Conservation (phyloP, 345 rosid genomes). For the Mangifera indica region DNA sequence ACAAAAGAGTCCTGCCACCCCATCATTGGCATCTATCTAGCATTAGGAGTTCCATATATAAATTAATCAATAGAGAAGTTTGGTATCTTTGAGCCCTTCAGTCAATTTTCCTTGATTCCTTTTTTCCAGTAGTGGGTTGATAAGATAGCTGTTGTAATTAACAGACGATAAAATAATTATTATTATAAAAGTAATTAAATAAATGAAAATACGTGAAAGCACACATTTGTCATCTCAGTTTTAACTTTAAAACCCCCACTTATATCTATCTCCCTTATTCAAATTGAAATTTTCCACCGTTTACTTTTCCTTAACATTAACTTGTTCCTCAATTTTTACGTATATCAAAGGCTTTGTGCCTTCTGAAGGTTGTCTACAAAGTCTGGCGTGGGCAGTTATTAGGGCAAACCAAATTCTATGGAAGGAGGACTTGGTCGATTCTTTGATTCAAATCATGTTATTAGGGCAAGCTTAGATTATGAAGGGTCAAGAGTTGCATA, state of each 20-base stretch:
- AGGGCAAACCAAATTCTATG: no score
- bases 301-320: neutral
- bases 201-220: no score
- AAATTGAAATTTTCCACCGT: neutral
- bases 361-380: no score
- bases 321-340: neutral
- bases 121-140: neutral
- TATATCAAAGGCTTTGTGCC: neutral
- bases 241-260: conserved; percentile 9
- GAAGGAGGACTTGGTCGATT: no score
- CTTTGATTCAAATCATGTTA: no score
- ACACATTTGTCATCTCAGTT: no score
- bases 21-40: conserved; percentile 37
- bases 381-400: no score
- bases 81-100: neutral
- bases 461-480: no score
- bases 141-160: no score
- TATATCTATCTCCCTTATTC: neutral
- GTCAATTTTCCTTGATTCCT: conserved; percentile 15
- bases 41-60: conserved; percentile 25
- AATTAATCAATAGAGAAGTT: conserved; percentile 12
- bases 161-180: no score
- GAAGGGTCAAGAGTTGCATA: no score
- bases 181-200: no score
- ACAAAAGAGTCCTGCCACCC: conserved; percentile 21